Conservation (phyloP, 2,329 filamentous ascomycete species). For the Emericellopsis cladophorae region DNA sequence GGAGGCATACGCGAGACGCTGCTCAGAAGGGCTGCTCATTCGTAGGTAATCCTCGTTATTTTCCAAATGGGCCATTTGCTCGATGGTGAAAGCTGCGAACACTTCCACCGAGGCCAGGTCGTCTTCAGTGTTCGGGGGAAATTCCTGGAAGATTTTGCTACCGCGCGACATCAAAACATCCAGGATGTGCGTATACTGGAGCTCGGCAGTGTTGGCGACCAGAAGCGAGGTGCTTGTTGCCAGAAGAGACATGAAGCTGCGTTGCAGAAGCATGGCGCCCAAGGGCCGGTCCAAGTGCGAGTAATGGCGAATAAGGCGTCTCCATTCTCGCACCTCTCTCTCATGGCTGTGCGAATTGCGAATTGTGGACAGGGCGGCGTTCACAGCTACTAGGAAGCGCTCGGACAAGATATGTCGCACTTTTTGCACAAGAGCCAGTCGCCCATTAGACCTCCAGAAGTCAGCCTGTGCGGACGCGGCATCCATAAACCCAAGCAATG, state of each 20-base stretch:
- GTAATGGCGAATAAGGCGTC: slow-evolving; percentile 73
- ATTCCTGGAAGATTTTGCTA: not conserved
- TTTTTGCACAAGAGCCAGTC: slow-evolving; percentile 58
- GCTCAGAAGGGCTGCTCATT: slow-evolving; percentile 75
- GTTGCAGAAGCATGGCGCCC: slow-evolving; percentile 82
- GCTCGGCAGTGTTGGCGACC: slow-evolving; percentile 45
- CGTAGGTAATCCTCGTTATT: slow-evolving; percentile 77
- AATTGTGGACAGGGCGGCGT: slow-evolving; percentile 82
- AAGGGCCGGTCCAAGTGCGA: slow-evolving; percentile 66
- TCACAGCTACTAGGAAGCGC: slow-evolving; percentile 71
- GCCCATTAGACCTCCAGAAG: slow-evolving; percentile 70
- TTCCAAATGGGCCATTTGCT: slow-evolving; percentile 79
- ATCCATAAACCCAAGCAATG: slow-evolving; percentile 81
- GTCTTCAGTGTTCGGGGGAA: slow-evolving; percentile 25
- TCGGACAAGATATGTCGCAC: slow-evolving; percentile 69
- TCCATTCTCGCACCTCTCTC: slow-evolving; percentile 69
- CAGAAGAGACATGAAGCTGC: slow-evolving; percentile 76
- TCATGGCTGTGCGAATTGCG: slow-evolving; percentile 63
- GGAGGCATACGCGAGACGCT: slow-evolving; percentile 72
- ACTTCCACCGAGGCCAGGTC: slow-evolving; percentile 45
- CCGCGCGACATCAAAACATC: slow-evolving; percentile 55
- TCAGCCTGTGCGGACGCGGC: slow-evolving; percentile 65
- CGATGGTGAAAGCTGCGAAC: slow-evolving; percentile 60
- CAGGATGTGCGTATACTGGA: slow-evolving; percentile 53
- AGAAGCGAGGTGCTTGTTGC: slow-evolving; percentile 67